Conservation (phyloP, 768 basidiomycete species). For the Boletus rubropictus region DNA sequence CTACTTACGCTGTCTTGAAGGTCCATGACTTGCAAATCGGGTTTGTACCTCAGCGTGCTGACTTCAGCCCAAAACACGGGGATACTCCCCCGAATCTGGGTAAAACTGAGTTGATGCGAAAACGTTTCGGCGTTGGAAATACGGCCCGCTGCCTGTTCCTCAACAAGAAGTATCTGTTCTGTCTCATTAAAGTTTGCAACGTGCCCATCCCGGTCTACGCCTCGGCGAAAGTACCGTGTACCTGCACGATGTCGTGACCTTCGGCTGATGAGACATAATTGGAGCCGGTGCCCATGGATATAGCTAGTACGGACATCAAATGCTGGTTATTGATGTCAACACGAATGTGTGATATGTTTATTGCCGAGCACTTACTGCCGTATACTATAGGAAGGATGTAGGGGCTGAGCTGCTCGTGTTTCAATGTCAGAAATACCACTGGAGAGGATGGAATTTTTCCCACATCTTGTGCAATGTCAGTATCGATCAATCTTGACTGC, state of each 20-base stretch:
- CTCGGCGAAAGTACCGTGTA: conserved; percentile 94
- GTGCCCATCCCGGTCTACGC: conserved; percentile 83
- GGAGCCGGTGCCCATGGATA: conserved; percentile 73
- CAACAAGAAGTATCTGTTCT: conserved; percentile 85
- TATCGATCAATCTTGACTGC: conserved; percentile 57
- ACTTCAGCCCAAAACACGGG: conserved; percentile 97
- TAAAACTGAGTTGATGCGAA: conserved; percentile 70
- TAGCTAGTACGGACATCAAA: conserved; percentile 76
- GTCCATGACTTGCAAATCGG: conserved; percentile 96
- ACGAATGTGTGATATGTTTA: background rate
- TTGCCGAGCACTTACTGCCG: conserved; percentile 66
- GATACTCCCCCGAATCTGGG: conserved; percentile 90
- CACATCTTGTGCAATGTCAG: conserved; percentile 58
- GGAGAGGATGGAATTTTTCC: conserved; percentile 24
- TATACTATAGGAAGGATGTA: conserved; percentile 93
- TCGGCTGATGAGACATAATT: conserved; percentile 85
- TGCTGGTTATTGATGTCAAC: conserved; percentile 42
- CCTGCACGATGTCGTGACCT: conserved; percentile 93
- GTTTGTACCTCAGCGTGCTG: conserved; percentile 92
- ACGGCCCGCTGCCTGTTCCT: conserved; percentile 44
- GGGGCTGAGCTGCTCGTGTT: conserved; percentile 57
- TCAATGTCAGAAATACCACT: conserved; percentile 5
- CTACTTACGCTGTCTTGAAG: conserved; percentile 69
- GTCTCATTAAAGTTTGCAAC: conserved; percentile 98
- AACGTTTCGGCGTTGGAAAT: conserved; percentile 41